Evolutionary conservation across 257 asterid genomes (phyloP), one percentile per base, ranked within the genome.

Genomic region (Solanum etuberosum): DNA sequence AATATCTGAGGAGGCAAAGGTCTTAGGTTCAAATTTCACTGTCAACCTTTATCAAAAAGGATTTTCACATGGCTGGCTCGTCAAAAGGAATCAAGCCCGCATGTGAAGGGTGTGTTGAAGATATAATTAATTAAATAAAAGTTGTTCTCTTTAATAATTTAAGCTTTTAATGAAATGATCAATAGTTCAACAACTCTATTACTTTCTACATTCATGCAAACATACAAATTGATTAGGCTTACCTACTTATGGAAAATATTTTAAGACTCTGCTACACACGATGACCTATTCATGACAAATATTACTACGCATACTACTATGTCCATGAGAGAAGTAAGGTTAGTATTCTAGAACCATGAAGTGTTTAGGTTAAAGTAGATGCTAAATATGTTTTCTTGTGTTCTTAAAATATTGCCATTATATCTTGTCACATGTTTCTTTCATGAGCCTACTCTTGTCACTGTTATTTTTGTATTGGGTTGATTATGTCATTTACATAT

Each of bases 1-100:
- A 54, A 0, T 54, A 54, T 7, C 11, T 54, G 1, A 0, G 0
- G 2, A 54, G 0, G 2, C 5, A 54, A 54, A 54, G 25, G 63
- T 54, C 1, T 54, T 54, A 54, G 63, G 63, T 54, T 54, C 5
- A 54, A 54, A 54, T 54, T 20, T 54, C 63, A 54, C 1, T 54
- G n/a, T 54, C 63, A 54, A 54, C 63, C 63, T 51, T 51, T 51
- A 51, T 51, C 10, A 54, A 54, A 54, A 54, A 20, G 63, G 63
- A 54, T 54, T 54, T 54, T 54, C 63, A 54, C 0, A 0, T 54
- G 63, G 63, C 1, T 54, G 63, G 25, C 5, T 54, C 11, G 11
- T 54, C 63, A 54, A 20, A 54, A 54, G 63, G 25, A 54, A 54
- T 54, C 63, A 54, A 54, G 4, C 25, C 2, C 11, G 5, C 63